A percentile compares a stretch with the other conserved stretches of the same genome.
Evolutionary conservation across 352 stramenopile species (phyloP).

Genomic region (Globisporangium takayamanum): DNA sequence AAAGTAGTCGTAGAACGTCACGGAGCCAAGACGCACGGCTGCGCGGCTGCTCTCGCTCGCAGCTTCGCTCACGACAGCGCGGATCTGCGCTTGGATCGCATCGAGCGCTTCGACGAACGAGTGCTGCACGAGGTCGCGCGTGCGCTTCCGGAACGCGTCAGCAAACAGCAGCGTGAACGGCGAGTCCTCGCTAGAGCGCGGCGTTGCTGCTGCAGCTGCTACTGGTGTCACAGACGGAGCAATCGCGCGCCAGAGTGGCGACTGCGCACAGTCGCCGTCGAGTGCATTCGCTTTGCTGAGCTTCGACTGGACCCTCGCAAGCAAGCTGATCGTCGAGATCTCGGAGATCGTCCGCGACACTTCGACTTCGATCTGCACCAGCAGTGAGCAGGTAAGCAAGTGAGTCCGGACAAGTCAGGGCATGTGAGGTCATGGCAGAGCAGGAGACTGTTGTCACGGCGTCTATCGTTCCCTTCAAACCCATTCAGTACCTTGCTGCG

Average conservation of each 20-base stretch:
- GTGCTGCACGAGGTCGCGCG: slow-evolving; percentile 62
- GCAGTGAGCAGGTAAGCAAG: neutral
- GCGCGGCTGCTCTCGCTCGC: slow-evolving; percentile 14
- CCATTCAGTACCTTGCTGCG: slow-evolving; percentile 25
- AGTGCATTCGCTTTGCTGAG: slow-evolving; percentile 32
- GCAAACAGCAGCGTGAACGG: slow-evolving; percentile 66
- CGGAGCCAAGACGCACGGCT: slow-evolving; percentile 24
- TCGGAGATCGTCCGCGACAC: slow-evolving; percentile 37
- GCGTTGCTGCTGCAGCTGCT: neutral
- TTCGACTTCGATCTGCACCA: slow-evolving; percentile 34
- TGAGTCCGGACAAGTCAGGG: neutral
- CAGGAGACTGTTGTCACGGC: neutral
- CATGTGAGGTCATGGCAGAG: neutral
- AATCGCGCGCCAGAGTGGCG: slow-evolving; percentile 29
- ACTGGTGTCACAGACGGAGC: neutral
- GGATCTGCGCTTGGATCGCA: slow-evolving; percentile 62
- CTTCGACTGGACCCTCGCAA: slow-evolving; percentile 57
- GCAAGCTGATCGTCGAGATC: slow-evolving; percentile 48
- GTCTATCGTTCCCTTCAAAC: neutral
- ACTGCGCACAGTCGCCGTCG: slow-evolving; percentile 25
- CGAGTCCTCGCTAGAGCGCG: slow-evolving; percentile 15
- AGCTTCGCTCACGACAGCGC: slow-evolving; percentile 24
- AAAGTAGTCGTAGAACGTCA: slow-evolving; percentile 80
- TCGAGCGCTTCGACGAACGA: slow-evolving; percentile 72
- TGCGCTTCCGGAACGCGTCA: slow-evolving; percentile 49